These are phyloP conservation scores for Tritrichomonas musculus DNA, from an alignment of 208 protist genomes.

Conservation along the genomic window DNA sequence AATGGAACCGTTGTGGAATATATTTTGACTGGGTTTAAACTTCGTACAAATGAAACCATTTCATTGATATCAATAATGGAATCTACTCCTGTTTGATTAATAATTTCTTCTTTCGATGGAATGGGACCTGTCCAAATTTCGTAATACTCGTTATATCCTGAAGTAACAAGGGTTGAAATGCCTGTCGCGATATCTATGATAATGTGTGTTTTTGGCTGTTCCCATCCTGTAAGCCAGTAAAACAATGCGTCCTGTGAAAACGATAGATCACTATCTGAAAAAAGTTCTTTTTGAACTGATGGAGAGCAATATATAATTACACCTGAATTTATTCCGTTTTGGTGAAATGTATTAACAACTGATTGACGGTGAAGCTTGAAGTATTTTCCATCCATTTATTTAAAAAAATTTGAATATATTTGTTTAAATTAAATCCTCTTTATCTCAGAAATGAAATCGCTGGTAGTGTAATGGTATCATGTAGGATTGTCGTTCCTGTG, in stretches of 20 bases:
- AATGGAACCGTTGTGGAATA: too few species aligned
- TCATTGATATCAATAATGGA: not conserved
- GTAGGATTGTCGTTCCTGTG: too few species aligned
- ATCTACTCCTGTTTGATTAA: not conserved
- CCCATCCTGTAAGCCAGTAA: constrained; percentile 11
- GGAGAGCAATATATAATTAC: not conserved
- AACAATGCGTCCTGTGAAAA: not conserved
- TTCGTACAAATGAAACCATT: too few species aligned
- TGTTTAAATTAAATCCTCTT: too few species aligned
- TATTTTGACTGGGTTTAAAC: too few species aligned
- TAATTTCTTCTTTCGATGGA: not conserved
- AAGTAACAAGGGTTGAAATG: not conserved
- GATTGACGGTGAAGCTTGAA: not conserved
- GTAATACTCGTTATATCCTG: not conserved
- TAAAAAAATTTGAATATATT: too few species aligned
- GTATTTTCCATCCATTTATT: not conserved
- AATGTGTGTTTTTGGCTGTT: not conserved
- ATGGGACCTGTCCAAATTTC: not conserved
- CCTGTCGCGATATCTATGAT: not conserved
- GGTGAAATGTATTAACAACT: not conserved
- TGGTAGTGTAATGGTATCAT: too few species aligned
- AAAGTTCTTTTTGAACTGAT: not conserved
- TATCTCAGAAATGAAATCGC: too few species aligned
- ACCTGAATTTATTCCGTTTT: not conserved
- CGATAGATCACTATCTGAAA: not conserved